Evolutionary conservation across 139 green algal genomes (phyloP).

Genomic region (Gonium pectorale): DNA sequence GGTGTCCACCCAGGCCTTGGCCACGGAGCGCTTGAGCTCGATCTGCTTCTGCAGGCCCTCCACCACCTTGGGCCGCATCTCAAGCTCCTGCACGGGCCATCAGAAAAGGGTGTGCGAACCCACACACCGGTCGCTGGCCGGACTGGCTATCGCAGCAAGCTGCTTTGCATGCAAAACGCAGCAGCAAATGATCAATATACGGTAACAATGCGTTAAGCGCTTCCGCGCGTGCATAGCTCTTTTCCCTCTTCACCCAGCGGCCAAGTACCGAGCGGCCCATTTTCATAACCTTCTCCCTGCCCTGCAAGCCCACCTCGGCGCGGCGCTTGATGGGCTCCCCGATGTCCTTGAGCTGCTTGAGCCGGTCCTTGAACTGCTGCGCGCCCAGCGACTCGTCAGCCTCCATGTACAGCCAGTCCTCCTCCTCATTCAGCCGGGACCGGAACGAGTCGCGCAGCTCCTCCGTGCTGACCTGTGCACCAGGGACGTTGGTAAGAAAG

Average conservation of each 20-base stretch:
- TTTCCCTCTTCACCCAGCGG: no score
- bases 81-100: slow-evolving; percentile 47
- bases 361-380: slow-evolving; percentile 49
- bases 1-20: slow-evolving; percentile 73
- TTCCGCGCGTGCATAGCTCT: no score
- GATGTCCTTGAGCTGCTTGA: slow-evolving; percentile 65
- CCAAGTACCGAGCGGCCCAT: no score
- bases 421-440: slow-evolving; percentile 71
- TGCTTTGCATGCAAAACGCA: no score
- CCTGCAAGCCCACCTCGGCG: slow-evolving; percentile 47
- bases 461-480: slow-evolving; percentile 86
- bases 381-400: slow-evolving; percentile 64
- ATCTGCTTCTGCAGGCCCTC: slow-evolving; percentile 61
- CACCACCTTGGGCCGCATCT: slow-evolving; percentile 61
- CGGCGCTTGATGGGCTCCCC: slow-evolving; percentile 65
- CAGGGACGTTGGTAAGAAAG: not conserved
- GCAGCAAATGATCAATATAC: no score
- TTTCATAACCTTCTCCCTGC: no score
- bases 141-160: no score
- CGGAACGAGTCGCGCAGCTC: slow-evolving; percentile 76
- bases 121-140: no score
- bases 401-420: slow-evolving; percentile 97
- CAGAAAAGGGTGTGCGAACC: no score
- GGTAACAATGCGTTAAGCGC: no score
- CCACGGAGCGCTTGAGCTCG: slow-evolving; percentile 57